Evolutionary conservation across 1,139 yeast species (phyloP), one percentile per base, ranked within the genome.

Genomic region (Blastobotrys apis): DNA sequence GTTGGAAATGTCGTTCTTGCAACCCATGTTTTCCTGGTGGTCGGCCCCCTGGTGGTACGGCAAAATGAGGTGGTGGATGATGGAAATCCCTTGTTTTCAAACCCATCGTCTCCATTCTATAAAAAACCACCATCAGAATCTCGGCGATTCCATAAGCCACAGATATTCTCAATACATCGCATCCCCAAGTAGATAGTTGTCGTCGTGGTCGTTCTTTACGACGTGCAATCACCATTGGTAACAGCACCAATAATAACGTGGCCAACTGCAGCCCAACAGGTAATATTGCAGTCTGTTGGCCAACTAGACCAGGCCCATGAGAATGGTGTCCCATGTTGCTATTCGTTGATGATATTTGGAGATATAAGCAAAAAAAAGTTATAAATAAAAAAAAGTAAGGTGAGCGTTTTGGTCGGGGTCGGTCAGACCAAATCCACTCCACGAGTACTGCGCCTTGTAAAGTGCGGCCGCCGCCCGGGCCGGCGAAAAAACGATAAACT

Each of bases 131-230:
- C 12, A 38, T 32, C 20, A 34, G 20, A 12, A 45, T 15, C 37
- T 49, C 52, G 1, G 47, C 38, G 8, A 47, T 4, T 15, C 46
- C 43, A 22, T 31, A 35, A 9, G 49, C 51, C 12, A 42, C 26
- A 3, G 36, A 37, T 13, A 41, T 26, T 13, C 45, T 21, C 39
- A 45, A 10, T 9, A 41, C 37, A 30, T 49, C 52, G 20, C 43
- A 34, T 17, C 36, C 27, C 48, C 50, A 49, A 6, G 39, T 39
- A 5, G 36, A 22, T 23, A 39, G 20, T 17, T 31, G 27, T 17
- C 52, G 40, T 20, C 47, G 38, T n/a, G 51, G 52, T 26, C 45
- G 45, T 33, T 49, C 52, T 22, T 32, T 22, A 35, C 32, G 33
- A n/a, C 49, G 37, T 26, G 40, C 41, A 17, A 42, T 33, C 19